Conservation (phyloP, 352 stramenopile species). For the Albugo laibachii region DNA sequence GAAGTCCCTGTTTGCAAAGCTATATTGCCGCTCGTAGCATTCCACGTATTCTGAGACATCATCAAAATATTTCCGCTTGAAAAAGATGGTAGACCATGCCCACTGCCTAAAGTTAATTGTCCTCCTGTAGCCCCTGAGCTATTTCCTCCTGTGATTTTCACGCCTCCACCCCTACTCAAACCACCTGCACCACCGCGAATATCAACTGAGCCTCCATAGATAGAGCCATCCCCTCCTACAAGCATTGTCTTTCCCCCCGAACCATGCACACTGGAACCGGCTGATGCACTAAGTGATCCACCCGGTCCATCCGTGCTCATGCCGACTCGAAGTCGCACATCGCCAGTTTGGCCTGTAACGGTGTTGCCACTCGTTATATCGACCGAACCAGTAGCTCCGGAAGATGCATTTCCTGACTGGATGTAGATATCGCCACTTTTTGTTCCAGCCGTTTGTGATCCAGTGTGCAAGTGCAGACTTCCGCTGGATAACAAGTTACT, state of each 20-base stretch:
- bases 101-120: conserved; percentile 10
- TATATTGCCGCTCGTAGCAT: conserved; percentile 17
- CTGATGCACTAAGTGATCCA: conserved; percentile 2
- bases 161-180: conserved; percentile 11
- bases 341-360: conserved; percentile 13
- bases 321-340: conserved; percentile 16
- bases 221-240: conserved; percentile 12
- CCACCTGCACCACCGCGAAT: conserved; percentile 14
- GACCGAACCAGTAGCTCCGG: conserved; percentile 16
- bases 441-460: conserved; percentile 7
- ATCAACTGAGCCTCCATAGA: conserved; percentile 11
- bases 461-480: conserved; percentile 3
- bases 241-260: conserved; percentile 15
- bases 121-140: conserved; percentile 13
- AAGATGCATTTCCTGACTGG: conserved; percentile 13
- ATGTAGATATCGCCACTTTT: conserved; percentile 10
- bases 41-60: conserved; percentile 13
- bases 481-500: conserved; percentile 11
- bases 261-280: conserved; percentile 3
- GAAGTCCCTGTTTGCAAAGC: conserved; percentile 12
- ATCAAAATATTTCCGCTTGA: conserved; percentile 19
- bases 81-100: conserved; percentile 9
- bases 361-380: conserved; percentile 19
- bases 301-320: conserved; percentile 5
- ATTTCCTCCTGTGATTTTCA: conserved; percentile 17